A percentile compares a stretch with the other conserved stretches of the same genome.
phyloP scores from a whole-genome alignment of 1,139 yeast species.

The Taphrina flavorubra region DNA sequence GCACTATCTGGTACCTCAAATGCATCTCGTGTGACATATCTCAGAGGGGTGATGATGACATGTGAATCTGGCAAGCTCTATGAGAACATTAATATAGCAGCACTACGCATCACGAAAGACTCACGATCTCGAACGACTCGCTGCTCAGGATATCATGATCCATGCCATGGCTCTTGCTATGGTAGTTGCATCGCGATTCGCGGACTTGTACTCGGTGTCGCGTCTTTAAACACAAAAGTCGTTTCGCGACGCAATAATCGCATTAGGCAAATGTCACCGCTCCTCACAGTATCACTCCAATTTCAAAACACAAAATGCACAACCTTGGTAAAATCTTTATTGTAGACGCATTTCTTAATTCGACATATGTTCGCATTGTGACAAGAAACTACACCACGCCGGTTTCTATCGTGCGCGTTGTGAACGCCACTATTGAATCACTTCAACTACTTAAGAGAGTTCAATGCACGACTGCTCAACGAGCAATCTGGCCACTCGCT shows the following conservation, averaged over 20 bases:
- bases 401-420: no score
- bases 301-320: no score
- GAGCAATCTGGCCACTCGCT: constrained; percentile 11
- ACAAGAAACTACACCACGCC: no score
- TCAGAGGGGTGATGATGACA: constrained; percentile 16
- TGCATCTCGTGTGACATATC: constrained; percentile 2
- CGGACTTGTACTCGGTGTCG: neutral
- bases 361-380: no score
- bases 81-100: neutral
- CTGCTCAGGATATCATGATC: neutral
- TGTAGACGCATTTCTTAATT: no score
- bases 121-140: constrained; percentile 9
- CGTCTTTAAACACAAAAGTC: constrained; percentile 14
- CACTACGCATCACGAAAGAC: constrained; percentile 2
- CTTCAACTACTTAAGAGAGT: constrained; percentile 1
- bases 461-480: constrained; percentile 12
- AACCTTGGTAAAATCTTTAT: no score
- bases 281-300: neutral
- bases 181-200: no score
- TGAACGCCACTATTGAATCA: no score
- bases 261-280: constrained; percentile 2
- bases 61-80: constrained; percentile 11
- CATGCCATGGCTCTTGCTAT: constrained; percentile 5
- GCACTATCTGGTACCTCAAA: neutral
- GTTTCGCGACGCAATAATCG: neutral